Conservation (phyloP, 179 eudicot species). For the Amaranthus tricolor region DNA sequence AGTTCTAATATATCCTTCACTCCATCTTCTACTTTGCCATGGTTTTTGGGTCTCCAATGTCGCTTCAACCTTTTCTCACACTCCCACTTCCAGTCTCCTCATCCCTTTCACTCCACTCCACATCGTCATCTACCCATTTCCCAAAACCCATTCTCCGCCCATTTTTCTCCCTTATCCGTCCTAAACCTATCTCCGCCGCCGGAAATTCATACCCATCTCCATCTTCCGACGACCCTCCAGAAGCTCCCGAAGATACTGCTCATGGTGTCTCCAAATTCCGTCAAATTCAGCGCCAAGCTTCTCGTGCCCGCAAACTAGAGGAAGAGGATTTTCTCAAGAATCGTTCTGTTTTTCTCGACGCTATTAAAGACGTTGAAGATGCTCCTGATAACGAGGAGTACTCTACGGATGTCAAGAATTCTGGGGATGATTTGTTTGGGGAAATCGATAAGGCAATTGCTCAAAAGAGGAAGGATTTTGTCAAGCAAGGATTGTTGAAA, state of each 20-base stretch:
- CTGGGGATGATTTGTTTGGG: slow-evolving; percentile 73
- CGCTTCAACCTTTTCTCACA: slow-evolving; percentile 28
- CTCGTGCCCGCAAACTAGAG: slow-evolving; percentile 62
- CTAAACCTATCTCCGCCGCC: slow-evolving; percentile 34
- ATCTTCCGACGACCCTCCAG: slow-evolving; percentile 85
- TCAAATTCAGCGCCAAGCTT: slow-evolving; percentile 73
- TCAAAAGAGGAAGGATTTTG: slow-evolving; percentile 65
- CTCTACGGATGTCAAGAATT: not conserved
- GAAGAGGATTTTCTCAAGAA: slow-evolving; percentile 63
- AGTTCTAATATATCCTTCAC: too few species aligned
- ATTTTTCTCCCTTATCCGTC: slow-evolving; percentile 30
- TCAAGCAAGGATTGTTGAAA: slow-evolving; percentile 63
- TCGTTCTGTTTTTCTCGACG: slow-evolving; percentile 60
- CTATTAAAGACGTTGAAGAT: slow-evolving; percentile 68
- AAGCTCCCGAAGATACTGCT: slow-evolving; percentile 82
- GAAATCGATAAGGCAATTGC: slow-evolving; percentile 83
- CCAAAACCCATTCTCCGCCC: slow-evolving; percentile 25
- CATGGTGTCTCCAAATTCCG: slow-evolving; percentile 85
- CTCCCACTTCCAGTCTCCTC: slow-evolving; percentile 20
- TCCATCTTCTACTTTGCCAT: too few species aligned
- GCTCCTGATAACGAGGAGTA: slow-evolving; percentile 45
- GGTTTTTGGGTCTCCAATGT: slow-evolving; percentile 19
- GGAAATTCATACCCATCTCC: slow-evolving; percentile 63
- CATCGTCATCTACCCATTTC: slow-evolving; percentile 20
- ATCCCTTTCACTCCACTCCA: slow-evolving; percentile 19